Percentiles rank a stretch among this genome's conserved stretches.
Conservation (phyloP, 2,329 filamentous ascomycete genomes). For the Paraphoma sp. region DNA sequence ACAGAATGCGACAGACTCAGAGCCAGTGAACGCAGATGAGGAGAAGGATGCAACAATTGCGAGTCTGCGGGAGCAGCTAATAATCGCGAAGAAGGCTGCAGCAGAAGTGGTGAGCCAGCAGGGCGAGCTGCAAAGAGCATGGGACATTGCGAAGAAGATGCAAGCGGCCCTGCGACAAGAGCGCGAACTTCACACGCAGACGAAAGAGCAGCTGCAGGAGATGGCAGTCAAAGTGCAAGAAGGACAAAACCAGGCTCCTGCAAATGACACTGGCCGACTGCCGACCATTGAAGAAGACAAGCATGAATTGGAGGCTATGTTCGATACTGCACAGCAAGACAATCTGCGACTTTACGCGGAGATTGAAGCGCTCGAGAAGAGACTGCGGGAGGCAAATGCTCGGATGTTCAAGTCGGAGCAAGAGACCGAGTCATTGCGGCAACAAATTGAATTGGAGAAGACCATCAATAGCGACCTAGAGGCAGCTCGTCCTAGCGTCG, state of each 20-base stretch:
- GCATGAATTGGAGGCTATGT: conserved; percentile 44
- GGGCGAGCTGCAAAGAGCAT: conserved; percentile 40
- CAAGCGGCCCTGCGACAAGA: conserved; percentile 38
- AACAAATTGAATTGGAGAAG: conserved; percentile 34
- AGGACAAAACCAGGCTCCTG: conserved; percentile 5
- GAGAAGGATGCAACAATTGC: conserved; percentile 36
- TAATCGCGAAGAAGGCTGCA: conserved; percentile 19
- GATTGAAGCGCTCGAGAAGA: conserved; percentile 36
- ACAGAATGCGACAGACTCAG: not conserved
- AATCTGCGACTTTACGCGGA: conserved; percentile 40
- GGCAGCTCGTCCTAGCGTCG: conserved; percentile 37
- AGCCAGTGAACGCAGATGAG: conserved; percentile 23
- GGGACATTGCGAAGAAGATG: conserved; percentile 39
- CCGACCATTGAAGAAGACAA: conserved; percentile 44
- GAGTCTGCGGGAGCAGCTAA: conserved; percentile 35
- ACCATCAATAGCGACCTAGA: conserved; percentile 38
- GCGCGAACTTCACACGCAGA: conserved; percentile 33
- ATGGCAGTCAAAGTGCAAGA: conserved; percentile 20
- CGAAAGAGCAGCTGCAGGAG: conserved; percentile 33
- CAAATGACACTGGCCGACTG: conserved; percentile 21
- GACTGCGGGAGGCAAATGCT: conserved; percentile 36
- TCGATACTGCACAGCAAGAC: conserved; percentile 43
- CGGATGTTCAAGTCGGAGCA: conserved; percentile 33
- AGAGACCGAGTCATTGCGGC: conserved; percentile 29
- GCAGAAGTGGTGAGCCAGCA: conserved; percentile 34